Evolutionary conservation across 129 eudicot species (phyloP), one percentile per base, ranked within the genome.

Genomic region (Centaurea solstitialis): DNA sequence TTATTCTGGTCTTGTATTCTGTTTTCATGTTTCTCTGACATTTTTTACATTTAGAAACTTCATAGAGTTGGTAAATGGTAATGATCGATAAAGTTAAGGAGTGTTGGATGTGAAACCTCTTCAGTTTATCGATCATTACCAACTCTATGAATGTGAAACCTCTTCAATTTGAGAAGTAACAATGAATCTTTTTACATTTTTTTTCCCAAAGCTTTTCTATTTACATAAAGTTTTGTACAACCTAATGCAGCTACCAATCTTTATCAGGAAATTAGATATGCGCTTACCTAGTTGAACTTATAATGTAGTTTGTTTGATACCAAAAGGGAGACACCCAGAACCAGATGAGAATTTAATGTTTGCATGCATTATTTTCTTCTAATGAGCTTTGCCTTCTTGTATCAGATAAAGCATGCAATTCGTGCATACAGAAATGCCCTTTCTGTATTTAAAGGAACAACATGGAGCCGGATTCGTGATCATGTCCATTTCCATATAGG

Each of bases 401-500:
- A 68, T 86, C 90, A 95, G 99, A 84, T 89, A 79, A 95, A 91
- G 80, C 99, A 95, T 88, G 99, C 97, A 61, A 93, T 95, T 85
- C 96, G 99, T 71, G 90, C 97, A 71, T 95, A 95, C 82, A 85
- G 88, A 88, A 83, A 86, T 50, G 98, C 99, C 12, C 97, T 95
- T 80, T 85, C 93, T 26, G 98, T 93, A 41, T 95, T 95, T 75
- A 93, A 87, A 72, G 94, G 92, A 81, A 92, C 98, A 39, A 79
- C 92, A 20, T 95, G 99, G 99, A 87, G 87, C 84, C 93, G 80
- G 81, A 95, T 95, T 82, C 87, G 90, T 65, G 98, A 95, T 77
- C 99, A 95, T 85, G 92, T 95, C 39, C 93, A 93, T 87, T 95
- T 91, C 78, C 94, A 91, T 59, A 86, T 95, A 59, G 99, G 98